Base-by-base conservation (phyloP, 2,329 filamentous ascomycete species). In the Chaetothyriales sp. region DNA sequence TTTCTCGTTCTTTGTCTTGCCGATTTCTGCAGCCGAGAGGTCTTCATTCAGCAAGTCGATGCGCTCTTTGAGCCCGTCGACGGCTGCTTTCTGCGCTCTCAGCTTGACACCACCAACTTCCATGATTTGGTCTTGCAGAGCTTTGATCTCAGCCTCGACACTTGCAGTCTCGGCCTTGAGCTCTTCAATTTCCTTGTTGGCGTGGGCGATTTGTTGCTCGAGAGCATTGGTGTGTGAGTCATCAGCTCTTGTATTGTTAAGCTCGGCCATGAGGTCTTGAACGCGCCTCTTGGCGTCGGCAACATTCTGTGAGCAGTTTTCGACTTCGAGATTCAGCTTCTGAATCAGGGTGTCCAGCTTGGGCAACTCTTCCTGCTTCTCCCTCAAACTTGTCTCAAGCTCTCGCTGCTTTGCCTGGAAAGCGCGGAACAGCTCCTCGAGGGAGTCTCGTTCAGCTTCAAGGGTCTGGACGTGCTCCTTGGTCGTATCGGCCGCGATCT, bases 41-140 rank as follows among this genome's bases (percentile, higher is more conserved):
- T 87, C 83, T 58, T 97, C 90, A 49, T 80, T 83, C 54, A 94
- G 77, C 10, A 82, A 80, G 47, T 83, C 75, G 51, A 97, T 89
- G 65, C 94, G 83, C 62, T 89, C 85, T 66, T 94, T 95, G 57
- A 94, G 73, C 5, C 82, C 78, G 65, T 97, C 90, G 33, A 98
- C 89, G 73, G 86, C 94, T 55, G 87, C 82, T 61, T 92, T 89
- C 66, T 98, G 90, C 18, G 83, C 80, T 51, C 92, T 83, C 18
- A 98, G 80, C 69, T 87, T 89, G 63, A 97, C 89, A 69, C 92
- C 92, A 64, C 92, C 92, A 57, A 95, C 84, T 68, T 95, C 85
- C 92, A 98, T 97, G 63, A 98, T 98, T 74, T 89, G 94, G 75
- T 92, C 84, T 65, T 98, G 90, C 1, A 98, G 75, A 18, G 77